Conservation (phyloP, 2,329 filamentous ascomycete genomes). For the Penicillium brevicompactum region DNA sequence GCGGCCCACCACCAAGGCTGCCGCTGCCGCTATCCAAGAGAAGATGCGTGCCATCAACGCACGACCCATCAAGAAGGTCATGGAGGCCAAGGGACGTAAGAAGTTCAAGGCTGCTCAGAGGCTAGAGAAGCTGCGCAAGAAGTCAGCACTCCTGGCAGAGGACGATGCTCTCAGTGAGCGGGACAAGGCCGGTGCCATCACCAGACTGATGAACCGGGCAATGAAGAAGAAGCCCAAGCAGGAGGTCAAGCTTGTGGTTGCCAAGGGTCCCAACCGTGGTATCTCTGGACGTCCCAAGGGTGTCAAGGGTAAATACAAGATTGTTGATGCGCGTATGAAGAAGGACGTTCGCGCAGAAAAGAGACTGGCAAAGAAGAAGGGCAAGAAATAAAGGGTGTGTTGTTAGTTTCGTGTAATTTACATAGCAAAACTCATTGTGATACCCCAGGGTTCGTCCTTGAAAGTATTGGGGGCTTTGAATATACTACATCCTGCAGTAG, state of each 20-base stretch:
- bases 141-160: slow-evolving; percentile 84
- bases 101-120: slow-evolving; percentile 91
- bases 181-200: slow-evolving; percentile 87
- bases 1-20: slow-evolving; percentile 89
- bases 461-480: neutral
- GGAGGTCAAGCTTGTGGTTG: slow-evolving; percentile 85
- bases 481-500: neutral
- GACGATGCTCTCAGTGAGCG: slow-evolving; percentile 94
- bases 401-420: slow-evolving; percentile 15
- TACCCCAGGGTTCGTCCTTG: slow-evolving; percentile 18
- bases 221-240: slow-evolving; percentile 83
- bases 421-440: slow-evolving; percentile 20
- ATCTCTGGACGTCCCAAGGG: slow-evolving; percentile 84
- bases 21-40: slow-evolving; percentile 88
- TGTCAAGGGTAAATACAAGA: slow-evolving; percentile 95
- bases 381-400: slow-evolving; percentile 35
- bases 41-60: slow-evolving; percentile 92
- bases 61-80: slow-evolving; percentile 97
- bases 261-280: slow-evolving; percentile 79
- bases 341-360: slow-evolving; percentile 92
- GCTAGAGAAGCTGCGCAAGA: slow-evolving; percentile 95
- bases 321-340: slow-evolving; percentile 93
- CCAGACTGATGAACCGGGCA: slow-evolving; percentile 78
- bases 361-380: slow-evolving; percentile 74
- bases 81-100: slow-evolving; percentile 93